A percentile compares a stretch with the other conserved stretches of the same genome.
phyloP scores from a whole-genome alignment of 148 eudicot species.

The Nepenthes mirabilis region DNA sequence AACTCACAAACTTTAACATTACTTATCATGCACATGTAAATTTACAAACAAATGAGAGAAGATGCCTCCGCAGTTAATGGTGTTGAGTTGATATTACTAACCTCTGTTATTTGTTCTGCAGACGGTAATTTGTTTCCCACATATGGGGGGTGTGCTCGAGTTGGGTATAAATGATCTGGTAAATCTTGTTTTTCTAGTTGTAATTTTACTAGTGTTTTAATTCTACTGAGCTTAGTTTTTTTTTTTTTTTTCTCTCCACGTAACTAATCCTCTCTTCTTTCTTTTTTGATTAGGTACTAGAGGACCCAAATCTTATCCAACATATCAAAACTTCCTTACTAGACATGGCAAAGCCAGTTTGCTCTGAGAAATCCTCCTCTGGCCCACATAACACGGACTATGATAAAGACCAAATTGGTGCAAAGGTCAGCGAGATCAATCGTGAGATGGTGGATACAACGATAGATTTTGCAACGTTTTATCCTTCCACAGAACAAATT shows the following conservation, averaged over 20 bases:
- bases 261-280: not conserved
- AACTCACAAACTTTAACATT: no score
- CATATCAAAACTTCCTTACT: conserved; percentile 28
- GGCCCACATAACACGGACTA: conserved; percentile 13
- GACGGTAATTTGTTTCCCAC: conserved; percentile 49
- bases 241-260: not conserved
- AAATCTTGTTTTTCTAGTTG: conserved; percentile 4
- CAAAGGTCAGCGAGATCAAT: conserved; percentile 6
- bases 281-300: conserved; percentile 22
- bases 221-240: not conserved
- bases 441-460: conserved; percentile 13
- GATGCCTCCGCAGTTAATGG: not conserved
- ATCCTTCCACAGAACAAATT: conserved; percentile 15
- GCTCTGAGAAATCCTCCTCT: conserved; percentile 15
- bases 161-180: conserved; percentile 48
- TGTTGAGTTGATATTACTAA: not conserved
- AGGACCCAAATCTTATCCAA: conserved; percentile 40
- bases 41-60: no score
- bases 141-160: conserved; percentile 45
- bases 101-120: conserved; percentile 17
- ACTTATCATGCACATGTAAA: no score
- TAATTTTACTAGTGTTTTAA: not conserved
- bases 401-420: conserved; percentile 13
- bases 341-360: conserved; percentile 25
- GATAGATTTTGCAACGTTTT: conserved; percentile 9